Conservation (phyloP, 768 basidiomycete genomes). For the Rhodotorula graminis region DNA sequence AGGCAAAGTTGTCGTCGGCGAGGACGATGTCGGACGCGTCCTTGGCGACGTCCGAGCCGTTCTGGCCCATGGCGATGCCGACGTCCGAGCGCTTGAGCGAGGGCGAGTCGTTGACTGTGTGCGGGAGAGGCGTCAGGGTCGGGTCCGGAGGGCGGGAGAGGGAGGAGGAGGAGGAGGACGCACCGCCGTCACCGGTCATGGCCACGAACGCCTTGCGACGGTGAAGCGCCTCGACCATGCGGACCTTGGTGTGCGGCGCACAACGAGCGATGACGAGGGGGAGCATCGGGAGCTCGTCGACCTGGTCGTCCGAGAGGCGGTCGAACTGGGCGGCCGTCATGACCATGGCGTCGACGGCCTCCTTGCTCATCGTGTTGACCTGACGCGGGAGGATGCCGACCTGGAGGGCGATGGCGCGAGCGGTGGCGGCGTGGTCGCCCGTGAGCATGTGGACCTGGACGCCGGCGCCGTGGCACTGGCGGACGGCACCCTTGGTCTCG, state of each 20-base stretch:
- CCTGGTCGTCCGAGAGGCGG: conserved; percentile 55
- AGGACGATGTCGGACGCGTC: conserved; percentile 63
- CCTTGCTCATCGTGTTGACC: conserved; percentile 25
- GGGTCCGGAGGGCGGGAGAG: too few species aligned
- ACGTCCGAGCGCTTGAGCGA: conserved; percentile 59
- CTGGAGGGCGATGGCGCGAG: conserved; percentile 59
- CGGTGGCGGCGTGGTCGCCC: conserved; percentile 57
- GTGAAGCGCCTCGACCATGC: conserved; percentile 60
- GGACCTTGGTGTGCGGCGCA: conserved; percentile 56
- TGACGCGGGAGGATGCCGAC: conserved; percentile 38
- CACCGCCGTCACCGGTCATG: conserved; percentile 51
- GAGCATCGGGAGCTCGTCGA: conserved; percentile 53
- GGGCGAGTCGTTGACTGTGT: conserved; percentile 57
- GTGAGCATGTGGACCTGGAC: conserved; percentile 58
- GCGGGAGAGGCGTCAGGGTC: too few species aligned
- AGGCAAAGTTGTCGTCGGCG: conserved; percentile 63
- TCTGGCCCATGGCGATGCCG: conserved; percentile 59
- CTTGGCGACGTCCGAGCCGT: conserved; percentile 59
- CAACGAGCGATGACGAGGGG: conserved; percentile 61
- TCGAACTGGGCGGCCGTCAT: conserved; percentile 50
- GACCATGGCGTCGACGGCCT: conserved; percentile 30
- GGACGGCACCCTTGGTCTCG: conserved; percentile 55
- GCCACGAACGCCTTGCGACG: conserved; percentile 56
- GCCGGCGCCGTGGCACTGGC: conserved; percentile 55
- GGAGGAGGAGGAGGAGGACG: too few species aligned